Conservation (phyloP, 306 rosid species). For the Citrullus colocynthis region DNA sequence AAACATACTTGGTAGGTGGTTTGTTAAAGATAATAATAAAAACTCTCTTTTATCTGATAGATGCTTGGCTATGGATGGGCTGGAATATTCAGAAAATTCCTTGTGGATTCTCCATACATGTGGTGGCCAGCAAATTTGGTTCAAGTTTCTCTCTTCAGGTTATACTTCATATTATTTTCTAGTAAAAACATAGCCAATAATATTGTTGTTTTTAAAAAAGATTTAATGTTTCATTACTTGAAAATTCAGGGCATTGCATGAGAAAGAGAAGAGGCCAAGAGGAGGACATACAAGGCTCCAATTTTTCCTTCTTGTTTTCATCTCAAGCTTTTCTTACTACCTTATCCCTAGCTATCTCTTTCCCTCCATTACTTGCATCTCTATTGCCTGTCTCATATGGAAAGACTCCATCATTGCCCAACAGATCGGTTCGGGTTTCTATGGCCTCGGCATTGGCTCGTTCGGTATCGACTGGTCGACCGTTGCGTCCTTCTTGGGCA, state of each 20-base stretch:
- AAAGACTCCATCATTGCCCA: slow-evolving; percentile 19
- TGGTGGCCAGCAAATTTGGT: slow-evolving; percentile 35
- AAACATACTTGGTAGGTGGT: too few species aligned
- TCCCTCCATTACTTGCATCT: slow-evolving; percentile 18
- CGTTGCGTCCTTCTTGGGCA: slow-evolving; percentile 16
- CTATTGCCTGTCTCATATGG: slow-evolving; percentile 19
- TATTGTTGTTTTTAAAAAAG: too few species aligned
- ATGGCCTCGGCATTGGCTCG: slow-evolving; percentile 32
- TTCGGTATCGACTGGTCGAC: slow-evolving; percentile 28
- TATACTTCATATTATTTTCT: neutral
- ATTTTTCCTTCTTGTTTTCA: slow-evolving; percentile 15
- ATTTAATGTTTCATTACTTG: neutral
- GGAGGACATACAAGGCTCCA: slow-evolving; percentile 28
- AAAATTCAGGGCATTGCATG: slow-evolving; percentile 26
- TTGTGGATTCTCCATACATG: slow-evolving; percentile 35
- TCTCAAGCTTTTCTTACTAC: slow-evolving; percentile 28
- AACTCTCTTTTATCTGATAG: slow-evolving; percentile 4
- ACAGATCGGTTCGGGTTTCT: slow-evolving; percentile 24
- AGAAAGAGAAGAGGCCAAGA: slow-evolving; percentile 23
- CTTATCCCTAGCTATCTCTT: slow-evolving; percentile 20
- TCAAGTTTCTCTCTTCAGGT: slow-evolving; percentile 36
- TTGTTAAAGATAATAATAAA: too few species aligned
- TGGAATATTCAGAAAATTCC: slow-evolving; percentile 26
- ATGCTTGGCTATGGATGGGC: slow-evolving; percentile 41
- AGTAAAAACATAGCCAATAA: neutral